Base-by-base conservation (phyloP, 1,284 basidiomycete species). In the Microstroma glucosiphilum region DNA sequence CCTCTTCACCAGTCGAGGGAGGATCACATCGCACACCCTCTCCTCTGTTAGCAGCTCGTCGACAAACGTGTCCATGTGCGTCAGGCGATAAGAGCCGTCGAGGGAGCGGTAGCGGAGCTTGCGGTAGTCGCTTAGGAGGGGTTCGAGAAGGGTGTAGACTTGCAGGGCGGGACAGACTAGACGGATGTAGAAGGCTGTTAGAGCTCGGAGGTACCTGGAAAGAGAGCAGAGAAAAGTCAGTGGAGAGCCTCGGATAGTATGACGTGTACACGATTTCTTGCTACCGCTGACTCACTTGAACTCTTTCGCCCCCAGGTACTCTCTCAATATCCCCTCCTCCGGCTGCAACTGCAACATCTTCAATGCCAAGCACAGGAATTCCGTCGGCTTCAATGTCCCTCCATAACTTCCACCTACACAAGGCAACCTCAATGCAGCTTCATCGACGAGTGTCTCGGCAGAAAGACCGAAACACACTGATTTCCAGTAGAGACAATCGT, bases 271-370 rank as follows among this genome's bases (percentile, higher is more conserved):
- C n/a, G 21, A 8, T 7, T 19, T 6, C 46, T 48, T 12, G 46
- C 46, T 48, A 4, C 9, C 30, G 3, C 30, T 13, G 40, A 83
- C 89, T 69, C 73, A 94, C 92, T 99, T 99, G 85, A 97, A 97
- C 78, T 98, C 94, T 65, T 94, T 91, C 1, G 91, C 92, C 64
- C 88, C 86, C 21, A 99, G 82, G 78, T 99, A 99, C 76, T 97
- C 96, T 4, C 96, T 82, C 56, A 98, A 80, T 65, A 98, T 97
- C 80, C 94, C 91, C 78, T 92, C 92, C 81, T 97, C 91, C 0
- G 96, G 96, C 77, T 98, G 94, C 56, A 99, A 88, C 81, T 98
- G 96, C 30, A 99, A 83, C 60, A 99, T 84, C 80, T 98, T 98
- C 69, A 96, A 83, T 30, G 93, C 85, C 25, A 99, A 83, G 77